phyloP scores from a whole-genome alignment of 495 filamentous ascomycete genomes.

The Penicillium antarcticum region DNA sequence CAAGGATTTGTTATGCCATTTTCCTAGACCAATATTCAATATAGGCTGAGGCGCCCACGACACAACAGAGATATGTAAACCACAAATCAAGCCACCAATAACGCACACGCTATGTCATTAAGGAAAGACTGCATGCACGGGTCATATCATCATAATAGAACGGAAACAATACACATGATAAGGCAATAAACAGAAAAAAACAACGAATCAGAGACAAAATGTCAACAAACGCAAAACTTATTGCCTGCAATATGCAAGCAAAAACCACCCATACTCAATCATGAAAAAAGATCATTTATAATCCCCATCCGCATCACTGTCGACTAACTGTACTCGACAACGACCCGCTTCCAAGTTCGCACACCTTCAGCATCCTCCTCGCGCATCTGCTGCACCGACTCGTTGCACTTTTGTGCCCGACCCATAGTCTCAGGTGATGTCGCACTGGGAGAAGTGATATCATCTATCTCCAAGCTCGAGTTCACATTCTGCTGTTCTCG shows the following conservation, averaged over 20 bases:
- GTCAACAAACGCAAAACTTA: too few species aligned
- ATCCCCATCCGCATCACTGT: too few species aligned
- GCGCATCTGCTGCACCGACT: constrained; percentile 27
- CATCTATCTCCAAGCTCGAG: background rate
- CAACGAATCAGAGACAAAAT: too few species aligned
- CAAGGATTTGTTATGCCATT: too few species aligned
- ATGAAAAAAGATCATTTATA: constrained; percentile 1
- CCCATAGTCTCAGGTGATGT: background rate
- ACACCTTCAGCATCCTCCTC: constrained; percentile 29
- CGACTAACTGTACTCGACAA: constrained; percentile 36
- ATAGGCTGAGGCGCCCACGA: too few species aligned
- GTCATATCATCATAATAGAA: too few species aligned
- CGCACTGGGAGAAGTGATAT: background rate
- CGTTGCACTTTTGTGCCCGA: constrained; percentile 21
- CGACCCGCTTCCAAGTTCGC: constrained; percentile 31
- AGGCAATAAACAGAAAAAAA: background rate
- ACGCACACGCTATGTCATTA: too few species aligned
- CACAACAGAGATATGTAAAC: too few species aligned
- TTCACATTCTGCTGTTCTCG: constrained; percentile 12
- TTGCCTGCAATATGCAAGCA: background rate
- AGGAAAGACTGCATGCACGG: too few species aligned
- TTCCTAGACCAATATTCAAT: too few species aligned
- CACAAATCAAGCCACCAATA: too few species aligned
- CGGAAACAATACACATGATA: background rate
- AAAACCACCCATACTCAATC: background rate